phyloP scores from a whole-genome alignment of 1,284 basidiomycete species.

The Ustanciosporium gigantosporum region DNA sequence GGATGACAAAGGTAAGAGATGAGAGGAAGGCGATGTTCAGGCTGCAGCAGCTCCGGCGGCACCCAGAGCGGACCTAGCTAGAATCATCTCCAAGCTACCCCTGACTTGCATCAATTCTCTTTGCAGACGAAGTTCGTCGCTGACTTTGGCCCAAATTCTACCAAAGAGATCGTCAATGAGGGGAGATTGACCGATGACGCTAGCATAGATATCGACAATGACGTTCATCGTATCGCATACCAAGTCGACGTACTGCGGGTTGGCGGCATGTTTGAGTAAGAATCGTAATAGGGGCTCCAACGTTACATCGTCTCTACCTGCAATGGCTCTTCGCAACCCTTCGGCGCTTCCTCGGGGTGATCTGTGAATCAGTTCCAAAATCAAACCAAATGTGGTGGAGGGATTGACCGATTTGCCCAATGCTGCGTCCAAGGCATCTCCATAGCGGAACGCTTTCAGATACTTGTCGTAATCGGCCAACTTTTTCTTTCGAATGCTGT shows the following conservation, averaged over 20 bases:
- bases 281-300: slow-evolving; percentile 87
- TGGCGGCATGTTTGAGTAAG: slow-evolving; percentile 80
- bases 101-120: slow-evolving; percentile 79
- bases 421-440: slow-evolving; percentile 76
- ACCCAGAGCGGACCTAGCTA: slow-evolving; percentile 61
- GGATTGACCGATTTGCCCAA: slow-evolving; percentile 49
- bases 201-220: slow-evolving; percentile 87
- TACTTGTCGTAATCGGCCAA: slow-evolving; percentile 86
- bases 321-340: slow-evolving; percentile 80
- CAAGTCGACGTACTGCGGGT: slow-evolving; percentile 86
- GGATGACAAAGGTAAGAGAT: not conserved
- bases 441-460: slow-evolving; percentile 91
- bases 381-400: slow-evolving; percentile 79
- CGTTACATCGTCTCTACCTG: slow-evolving; percentile 89
- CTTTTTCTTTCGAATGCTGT: slow-evolving; percentile 73
- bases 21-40: not conserved
- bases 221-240: slow-evolving; percentile 81
- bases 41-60: slow-evolving; percentile 23
- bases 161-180: slow-evolving; percentile 83
- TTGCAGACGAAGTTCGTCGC: slow-evolving; percentile 87
- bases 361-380: slow-evolving; percentile 89
- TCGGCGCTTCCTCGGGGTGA: slow-evolving; percentile 65
- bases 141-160: slow-evolving; percentile 79
- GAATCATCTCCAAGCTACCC: slow-evolving; percentile 90
- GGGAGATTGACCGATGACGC: slow-evolving; percentile 89